Conservation (phyloP, 352 stramenopile species). For the Hyaloperonospora brassicae region DNA sequence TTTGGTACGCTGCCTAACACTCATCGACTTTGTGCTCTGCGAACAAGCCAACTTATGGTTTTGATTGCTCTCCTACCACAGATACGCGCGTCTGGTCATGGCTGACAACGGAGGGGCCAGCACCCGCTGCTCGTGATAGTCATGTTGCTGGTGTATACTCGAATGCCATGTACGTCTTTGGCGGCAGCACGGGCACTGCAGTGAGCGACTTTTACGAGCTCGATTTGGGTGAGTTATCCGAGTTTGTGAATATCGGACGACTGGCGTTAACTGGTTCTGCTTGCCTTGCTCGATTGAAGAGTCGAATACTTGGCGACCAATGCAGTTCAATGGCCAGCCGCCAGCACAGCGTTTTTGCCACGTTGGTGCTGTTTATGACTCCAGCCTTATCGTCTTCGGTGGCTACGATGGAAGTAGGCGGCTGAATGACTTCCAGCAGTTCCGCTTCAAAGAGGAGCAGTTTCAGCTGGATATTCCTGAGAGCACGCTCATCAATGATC, state of each 20-base stretch:
- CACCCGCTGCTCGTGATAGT: slow-evolving; percentile 93
- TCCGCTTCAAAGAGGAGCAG: slow-evolving; percentile 75
- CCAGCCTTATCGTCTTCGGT: slow-evolving; percentile 90
- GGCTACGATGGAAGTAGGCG: slow-evolving; percentile 94
- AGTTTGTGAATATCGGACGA: neutral
- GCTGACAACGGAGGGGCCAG: slow-evolving; percentile 81
- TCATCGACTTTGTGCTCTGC: neutral
- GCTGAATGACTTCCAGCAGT: slow-evolving; percentile 93
- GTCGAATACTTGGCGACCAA: slow-evolving; percentile 56
- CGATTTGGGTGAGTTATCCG: slow-evolving; percentile 41
- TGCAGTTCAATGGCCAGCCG: slow-evolving; percentile 69
- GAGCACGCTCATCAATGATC: slow-evolving; percentile 65
- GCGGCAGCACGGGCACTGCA: slow-evolving; percentile 91
- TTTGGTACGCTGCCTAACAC: slow-evolving; percentile 56
- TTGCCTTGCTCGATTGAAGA: slow-evolving; percentile 24
- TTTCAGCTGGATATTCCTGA: slow-evolving; percentile 82
- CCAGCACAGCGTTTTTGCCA: slow-evolving; percentile 95
- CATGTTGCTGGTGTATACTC: slow-evolving; percentile 92
- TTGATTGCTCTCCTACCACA: slow-evolving; percentile 14
- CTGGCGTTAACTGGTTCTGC: neutral
- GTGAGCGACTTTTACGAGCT: slow-evolving; percentile 99
- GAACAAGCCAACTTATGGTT: neutral
- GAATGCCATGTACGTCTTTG: slow-evolving; percentile 93
- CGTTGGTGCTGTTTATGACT: slow-evolving; percentile 89
- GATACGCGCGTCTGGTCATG: slow-evolving; percentile 82